These are phyloP conservation scores for Monosporascus sp. DNA, from an alignment of 2,329 filamentous ascomycete genomes.

Conservation along the genomic window DNA sequence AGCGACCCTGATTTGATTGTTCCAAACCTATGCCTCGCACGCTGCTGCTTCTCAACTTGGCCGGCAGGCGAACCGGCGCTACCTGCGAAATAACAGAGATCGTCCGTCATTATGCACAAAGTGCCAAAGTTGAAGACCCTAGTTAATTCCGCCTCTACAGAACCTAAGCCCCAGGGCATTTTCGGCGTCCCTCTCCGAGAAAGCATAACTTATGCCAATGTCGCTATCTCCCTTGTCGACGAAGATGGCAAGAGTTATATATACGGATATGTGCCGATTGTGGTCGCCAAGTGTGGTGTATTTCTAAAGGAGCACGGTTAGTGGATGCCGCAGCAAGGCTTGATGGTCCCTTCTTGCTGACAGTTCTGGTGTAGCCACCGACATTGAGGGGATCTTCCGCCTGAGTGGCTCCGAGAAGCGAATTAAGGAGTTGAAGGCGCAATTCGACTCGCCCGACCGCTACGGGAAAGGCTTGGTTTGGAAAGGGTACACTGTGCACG, in stretches of 20 bases:
- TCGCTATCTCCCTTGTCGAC: conserved; percentile 93
- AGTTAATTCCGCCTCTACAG: conserved; percentile 25
- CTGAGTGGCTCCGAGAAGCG: conserved; percentile 94
- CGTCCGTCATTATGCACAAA: conserved; percentile 1
- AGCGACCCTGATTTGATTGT: too few species aligned
- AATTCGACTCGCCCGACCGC: conserved; percentile 90
- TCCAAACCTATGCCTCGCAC: too few species aligned
- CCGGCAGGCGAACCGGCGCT: too few species aligned
- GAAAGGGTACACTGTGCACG: conserved; percentile 96
- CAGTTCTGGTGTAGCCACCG: conserved; percentile 61
- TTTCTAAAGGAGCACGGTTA: conserved; percentile 96
- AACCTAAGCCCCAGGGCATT: conserved; percentile 63
- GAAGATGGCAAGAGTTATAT: conserved; percentile 93
- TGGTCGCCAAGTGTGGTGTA: conserved; percentile 96
- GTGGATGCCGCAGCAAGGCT: conserved; percentile 22
- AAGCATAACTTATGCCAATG: conserved; percentile 96
- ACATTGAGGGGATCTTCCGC: conserved; percentile 93
- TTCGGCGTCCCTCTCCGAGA: conserved; percentile 90
- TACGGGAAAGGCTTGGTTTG: conserved; percentile 97
- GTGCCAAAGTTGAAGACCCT: conserved; percentile 18
- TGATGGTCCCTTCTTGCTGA: conserved; percentile 12
- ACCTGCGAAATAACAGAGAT: neutral
- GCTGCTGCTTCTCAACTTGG: too few species aligned
- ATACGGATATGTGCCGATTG: conserved; percentile 96
- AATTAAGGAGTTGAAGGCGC: conserved; percentile 89